These are phyloP conservation scores for Poa annua DNA, from an alignment of 176 grass and related monocot species.

Conservation along the genomic window DNA sequence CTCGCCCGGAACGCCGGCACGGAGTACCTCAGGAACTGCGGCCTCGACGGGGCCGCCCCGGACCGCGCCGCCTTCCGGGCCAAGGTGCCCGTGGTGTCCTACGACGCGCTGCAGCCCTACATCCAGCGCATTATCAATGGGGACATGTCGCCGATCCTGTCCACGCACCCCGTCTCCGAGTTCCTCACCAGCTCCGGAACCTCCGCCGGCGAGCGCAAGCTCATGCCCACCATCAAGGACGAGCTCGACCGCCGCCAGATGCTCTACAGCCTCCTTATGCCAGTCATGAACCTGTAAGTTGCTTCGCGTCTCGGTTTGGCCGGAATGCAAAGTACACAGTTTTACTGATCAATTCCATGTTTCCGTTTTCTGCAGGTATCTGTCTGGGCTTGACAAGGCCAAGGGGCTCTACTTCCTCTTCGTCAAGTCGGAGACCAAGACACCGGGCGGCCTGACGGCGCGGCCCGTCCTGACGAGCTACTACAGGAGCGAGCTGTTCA, in stretches of 20 bases:
- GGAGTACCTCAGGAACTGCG: constrained; percentile 79
- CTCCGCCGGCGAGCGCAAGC: constrained; percentile 93
- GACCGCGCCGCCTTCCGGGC: constrained; percentile 74
- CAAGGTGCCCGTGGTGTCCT: constrained; percentile 79
- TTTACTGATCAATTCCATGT: not conserved
- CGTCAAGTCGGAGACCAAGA: constrained; percentile 93
- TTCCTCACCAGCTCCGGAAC: constrained; percentile 98
- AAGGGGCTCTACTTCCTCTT: constrained; percentile 97
- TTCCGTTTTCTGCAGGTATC: constrained; percentile 51
- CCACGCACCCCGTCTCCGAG: constrained; percentile 85
- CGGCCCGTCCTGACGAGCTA: constrained; percentile 97
- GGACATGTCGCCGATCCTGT: constrained; percentile 82
- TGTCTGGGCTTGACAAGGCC: constrained; percentile 83
- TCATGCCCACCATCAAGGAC: constrained; percentile 93
- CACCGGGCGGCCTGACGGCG: constrained; percentile 78
- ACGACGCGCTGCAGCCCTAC: constrained; percentile 92
- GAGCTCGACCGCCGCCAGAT: constrained; percentile 89
- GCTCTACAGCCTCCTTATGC: constrained; percentile 95
- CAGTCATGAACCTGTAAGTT: constrained; percentile 93
- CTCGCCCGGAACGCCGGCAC: constrained; percentile 69
- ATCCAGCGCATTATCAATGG: constrained; percentile 93
- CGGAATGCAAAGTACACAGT: not conserved
- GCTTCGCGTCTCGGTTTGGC: not conserved
- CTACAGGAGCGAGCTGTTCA: constrained; percentile 96
- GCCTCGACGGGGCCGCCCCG: constrained; percentile 54